Base-by-base conservation (phyloP, 768 basidiomycete species). In the Lepiota venenata region DNA sequence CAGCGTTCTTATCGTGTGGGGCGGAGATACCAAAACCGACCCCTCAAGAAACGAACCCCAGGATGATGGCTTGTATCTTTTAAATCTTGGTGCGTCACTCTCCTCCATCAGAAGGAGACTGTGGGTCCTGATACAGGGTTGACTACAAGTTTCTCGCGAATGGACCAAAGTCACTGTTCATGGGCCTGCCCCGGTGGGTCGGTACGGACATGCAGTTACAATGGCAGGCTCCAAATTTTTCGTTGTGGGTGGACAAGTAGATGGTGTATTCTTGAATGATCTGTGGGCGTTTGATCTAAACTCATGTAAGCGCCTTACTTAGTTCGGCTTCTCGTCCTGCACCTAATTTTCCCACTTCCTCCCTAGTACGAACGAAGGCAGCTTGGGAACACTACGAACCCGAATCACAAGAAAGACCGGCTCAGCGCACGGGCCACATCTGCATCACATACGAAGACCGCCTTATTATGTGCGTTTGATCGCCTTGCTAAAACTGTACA, bases 1-100 rank as follows among this genome's bases (percentile, higher is more conserved):
- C 68, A 93, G 89, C 64, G 96, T 98, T 47, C 76, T 99, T 56
- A 90, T 98, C 56, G 88, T 98, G 3, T 99, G 97, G 97, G 97
- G 97, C 29, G 97, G 96, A 21, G 97, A 99, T 66, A 98, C 95
- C 3, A 95, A 93, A 71, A 83, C 85, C 12, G 86, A 87, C 75
- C 20, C 68, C 73, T 78, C 29, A 81, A 77, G 93, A 93, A 56
- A 84, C 81, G 60, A 55, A 16, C 53, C 53, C 32, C 91, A 94
- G 71, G 97, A 98, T 66, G 92, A 98, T 68, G 88, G 84, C 0
- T 74, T 98, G 41, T 98, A 98, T 76, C 77, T 99, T 9, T 77
- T 99, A 44, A 98, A 98, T 68, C 81, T 98, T 36, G 86, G 96
- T 95, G 66, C 61, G 90, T 77, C n/a, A 27, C 14, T 45, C 47